Percentiles rank a stretch among this genome's conserved stretches.
Evolutionary conservation across 495 filamentous ascomycete genomes (phyloP).

Genomic region (Hypoxylon subgilvum): DNA sequence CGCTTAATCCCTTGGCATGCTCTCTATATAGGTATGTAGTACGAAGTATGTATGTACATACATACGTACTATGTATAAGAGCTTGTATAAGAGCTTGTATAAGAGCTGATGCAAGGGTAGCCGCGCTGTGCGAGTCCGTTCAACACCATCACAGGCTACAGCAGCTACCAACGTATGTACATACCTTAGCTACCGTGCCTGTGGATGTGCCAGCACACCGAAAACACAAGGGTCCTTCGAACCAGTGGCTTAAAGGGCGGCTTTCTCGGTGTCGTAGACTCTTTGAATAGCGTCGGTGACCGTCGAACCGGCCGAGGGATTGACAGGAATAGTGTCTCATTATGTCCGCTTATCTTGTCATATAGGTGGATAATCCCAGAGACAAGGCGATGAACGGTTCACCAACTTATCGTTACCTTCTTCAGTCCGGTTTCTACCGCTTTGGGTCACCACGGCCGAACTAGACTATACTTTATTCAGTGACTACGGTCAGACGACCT

Average conservation of each 20-base stretch:
- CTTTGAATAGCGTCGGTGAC: conserved; percentile 15
- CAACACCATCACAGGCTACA: conserved; percentile 7
- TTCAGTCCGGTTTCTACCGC: conserved; percentile 15
- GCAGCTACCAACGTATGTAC: no score
- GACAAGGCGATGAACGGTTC: conserved; percentile 9
- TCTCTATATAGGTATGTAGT: no score
- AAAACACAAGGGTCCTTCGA: conserved; percentile 3
- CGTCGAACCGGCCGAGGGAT: conserved; percentile 9
- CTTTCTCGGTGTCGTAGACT: neutral
- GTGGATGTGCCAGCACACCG: neutral
- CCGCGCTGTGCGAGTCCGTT: neutral
- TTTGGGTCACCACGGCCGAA: conserved; percentile 21
- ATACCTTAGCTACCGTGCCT: conserved; percentile 3
- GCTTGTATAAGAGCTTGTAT: neutral
- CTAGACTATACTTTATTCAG: conserved; percentile 27
- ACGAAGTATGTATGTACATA: neutral
- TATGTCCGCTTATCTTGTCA: conserved; percentile 17
- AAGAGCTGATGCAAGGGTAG: conserved; percentile 12
- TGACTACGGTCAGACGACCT: conserved; percentile 20
- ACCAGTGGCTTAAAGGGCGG: neutral
- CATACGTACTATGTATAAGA: neutral
- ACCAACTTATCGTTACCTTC: conserved; percentile 20
- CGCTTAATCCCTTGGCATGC: conserved; percentile 7
- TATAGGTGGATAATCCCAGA: conserved; percentile 20
- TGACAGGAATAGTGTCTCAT: conserved; percentile 10